Evolutionary conservation across 352 stramenopile genomes (phyloP).

Genomic region (Phytophthora pisi): DNA sequence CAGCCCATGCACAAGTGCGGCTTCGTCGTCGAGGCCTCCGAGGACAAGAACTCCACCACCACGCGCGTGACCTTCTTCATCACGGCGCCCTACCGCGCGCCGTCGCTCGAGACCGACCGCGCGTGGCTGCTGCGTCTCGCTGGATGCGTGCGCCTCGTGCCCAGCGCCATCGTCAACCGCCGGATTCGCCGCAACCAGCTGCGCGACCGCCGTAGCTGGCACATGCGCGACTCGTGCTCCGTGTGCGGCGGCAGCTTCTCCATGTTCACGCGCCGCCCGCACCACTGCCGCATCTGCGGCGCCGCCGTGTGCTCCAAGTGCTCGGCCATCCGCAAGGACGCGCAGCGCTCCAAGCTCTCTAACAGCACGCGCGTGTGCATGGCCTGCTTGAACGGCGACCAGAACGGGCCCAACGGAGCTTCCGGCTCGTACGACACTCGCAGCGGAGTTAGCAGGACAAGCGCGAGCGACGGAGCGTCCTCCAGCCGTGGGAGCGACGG

Average conservation of each 20-base stretch:
- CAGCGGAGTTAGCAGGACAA: slow-evolving; percentile 27
- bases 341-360: slow-evolving; percentile 40
- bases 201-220: slow-evolving; percentile 64
- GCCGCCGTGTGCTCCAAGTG: slow-evolving; percentile 80
- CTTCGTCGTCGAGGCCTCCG: slow-evolving; percentile 77
- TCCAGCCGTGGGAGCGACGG: slow-evolving; percentile 39
- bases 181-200: slow-evolving; percentile 71
- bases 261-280: slow-evolving; percentile 69
- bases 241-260: slow-evolving; percentile 72
- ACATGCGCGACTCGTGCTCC: slow-evolving; percentile 58
- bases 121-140: slow-evolving; percentile 69
- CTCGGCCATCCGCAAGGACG: slow-evolving; percentile 58
- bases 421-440: slow-evolving; percentile 37
- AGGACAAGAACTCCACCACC: slow-evolving; percentile 55
- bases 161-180: slow-evolving; percentile 74
- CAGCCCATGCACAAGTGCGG: slow-evolving; percentile 62
- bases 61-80: slow-evolving; percentile 84
- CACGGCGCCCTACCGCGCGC: slow-evolving; percentile 45
- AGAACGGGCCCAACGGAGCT: slow-evolving; percentile 34
- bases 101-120: slow-evolving; percentile 48
- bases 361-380: slow-evolving; percentile 65
- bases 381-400: slow-evolving; percentile 75
- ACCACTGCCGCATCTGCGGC: slow-evolving; percentile 84
- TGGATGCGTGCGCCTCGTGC: slow-evolving; percentile 55
- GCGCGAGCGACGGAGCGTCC: slow-evolving; percentile 28